Evolutionary conservation across 257 asterid species (phyloP).

Genomic region (Knoxia roxburghii): DNA sequence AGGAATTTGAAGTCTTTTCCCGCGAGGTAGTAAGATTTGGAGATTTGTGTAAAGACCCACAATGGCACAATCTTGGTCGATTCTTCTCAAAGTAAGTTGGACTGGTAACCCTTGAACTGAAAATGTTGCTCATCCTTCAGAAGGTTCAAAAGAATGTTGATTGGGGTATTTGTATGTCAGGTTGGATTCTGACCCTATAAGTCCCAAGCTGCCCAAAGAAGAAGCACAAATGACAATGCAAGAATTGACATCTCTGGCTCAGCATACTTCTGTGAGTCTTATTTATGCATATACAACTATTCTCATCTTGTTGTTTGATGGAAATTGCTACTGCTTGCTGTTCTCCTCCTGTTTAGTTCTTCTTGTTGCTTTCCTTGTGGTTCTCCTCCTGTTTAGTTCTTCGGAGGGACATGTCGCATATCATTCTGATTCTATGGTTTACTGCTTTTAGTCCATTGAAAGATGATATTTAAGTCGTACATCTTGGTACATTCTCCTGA

Average conservation of each 20-base stretch:
- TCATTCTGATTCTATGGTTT: not conserved
- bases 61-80: slow-evolving; percentile 91
- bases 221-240: slow-evolving; percentile 88
- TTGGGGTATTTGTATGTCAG: slow-evolving; percentile 34
- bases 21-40: slow-evolving; percentile 95
- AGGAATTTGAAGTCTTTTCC: slow-evolving; percentile 82
- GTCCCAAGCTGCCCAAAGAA: slow-evolving; percentile 54
- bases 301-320: not conserved
- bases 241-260: slow-evolving; percentile 79
- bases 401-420: not conserved
- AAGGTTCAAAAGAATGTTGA: not conserved
- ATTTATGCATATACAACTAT: not conserved
- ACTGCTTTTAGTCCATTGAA: not conserved
- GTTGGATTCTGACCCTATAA: slow-evolving; percentile 74
- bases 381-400: no score
- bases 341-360: no score
- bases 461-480: not conserved
- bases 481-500: not conserved
- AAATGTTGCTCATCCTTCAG: not conserved
- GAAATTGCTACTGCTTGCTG: not conserved
- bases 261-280: slow-evolving; percentile 84
- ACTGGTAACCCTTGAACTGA: slow-evolving; percentile 8
- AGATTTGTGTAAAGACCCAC: slow-evolving; percentile 93
- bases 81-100: slow-evolving; percentile 66
- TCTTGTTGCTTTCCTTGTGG: no score